Evolutionary conservation across 2,329 filamentous ascomycete genomes (phyloP).

Genomic region (Aureobasidium melanogenum): DNA sequence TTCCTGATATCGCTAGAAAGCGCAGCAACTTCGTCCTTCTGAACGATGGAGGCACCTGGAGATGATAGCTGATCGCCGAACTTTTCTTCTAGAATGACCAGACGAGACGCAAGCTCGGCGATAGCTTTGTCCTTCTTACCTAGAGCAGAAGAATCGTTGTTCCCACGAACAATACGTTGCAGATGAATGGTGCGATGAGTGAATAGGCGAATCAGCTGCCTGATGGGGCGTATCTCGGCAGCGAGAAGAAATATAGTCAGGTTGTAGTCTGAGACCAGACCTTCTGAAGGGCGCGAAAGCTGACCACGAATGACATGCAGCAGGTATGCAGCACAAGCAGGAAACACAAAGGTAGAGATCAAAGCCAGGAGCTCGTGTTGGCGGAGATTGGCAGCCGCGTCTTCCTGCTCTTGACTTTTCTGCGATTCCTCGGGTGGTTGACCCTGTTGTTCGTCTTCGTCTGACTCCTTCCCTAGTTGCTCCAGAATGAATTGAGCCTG

Average conservation of each 20-base stretch:
- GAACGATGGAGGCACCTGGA: constrained; percentile 14
- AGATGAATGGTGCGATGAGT: constrained; percentile 71
- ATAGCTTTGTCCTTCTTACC: constrained; percentile 13
- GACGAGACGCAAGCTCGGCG: constrained; percentile 19
- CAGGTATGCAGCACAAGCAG: constrained; percentile 70
- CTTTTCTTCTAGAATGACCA: constrained; percentile 25
- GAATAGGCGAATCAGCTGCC: constrained; percentile 73
- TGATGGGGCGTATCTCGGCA: constrained; percentile 73
- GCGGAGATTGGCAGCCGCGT: constrained; percentile 56
- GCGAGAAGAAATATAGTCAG: constrained; percentile 82
- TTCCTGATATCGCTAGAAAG: constrained; percentile 46
- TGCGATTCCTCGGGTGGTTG: not conserved
- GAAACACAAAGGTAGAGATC: constrained; percentile 68
- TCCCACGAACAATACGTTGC: constrained; percentile 56
- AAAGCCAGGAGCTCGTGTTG: constrained; percentile 68
- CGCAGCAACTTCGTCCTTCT: constrained; percentile 24
- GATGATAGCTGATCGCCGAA: constrained; percentile 11
- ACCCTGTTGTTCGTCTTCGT: constrained; percentile 4
- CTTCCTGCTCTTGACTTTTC: constrained; percentile 14
- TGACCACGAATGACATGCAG: constrained; percentile 73
- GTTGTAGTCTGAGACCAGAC: constrained; percentile 86
- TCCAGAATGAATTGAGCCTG: constrained; percentile 25
- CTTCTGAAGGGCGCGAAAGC: constrained; percentile 74
- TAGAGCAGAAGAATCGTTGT: constrained; percentile 16
- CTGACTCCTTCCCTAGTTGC: constrained; percentile 1